phyloP scores from a whole-genome alignment of 192 early-diverging fungal genomes.

The Geranomyces michiganensis region DNA sequence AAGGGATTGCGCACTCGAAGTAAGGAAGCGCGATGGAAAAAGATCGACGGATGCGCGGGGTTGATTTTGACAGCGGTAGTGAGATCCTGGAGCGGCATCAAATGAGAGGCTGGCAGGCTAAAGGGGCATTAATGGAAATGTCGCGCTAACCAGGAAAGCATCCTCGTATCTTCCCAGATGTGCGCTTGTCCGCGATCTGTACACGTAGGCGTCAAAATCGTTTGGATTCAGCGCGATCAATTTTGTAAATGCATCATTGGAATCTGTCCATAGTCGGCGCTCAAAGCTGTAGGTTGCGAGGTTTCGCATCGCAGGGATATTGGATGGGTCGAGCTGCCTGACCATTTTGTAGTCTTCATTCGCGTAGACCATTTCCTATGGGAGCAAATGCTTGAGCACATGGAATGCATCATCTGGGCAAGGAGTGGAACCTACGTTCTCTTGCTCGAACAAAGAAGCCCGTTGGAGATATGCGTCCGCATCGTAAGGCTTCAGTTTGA shows the following conservation, averaged over 20 bases:
- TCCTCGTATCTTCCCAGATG: constrained; percentile 49
- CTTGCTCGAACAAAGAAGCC: constrained; percentile 54
- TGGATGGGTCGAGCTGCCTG: constrained; percentile 52
- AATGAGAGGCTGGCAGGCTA: constrained; percentile 6
- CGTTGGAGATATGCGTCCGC: constrained; percentile 56
- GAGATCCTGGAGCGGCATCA: constrained; percentile 39
- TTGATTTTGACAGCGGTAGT: constrained; percentile 48
- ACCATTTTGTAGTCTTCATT: constrained; percentile 61
- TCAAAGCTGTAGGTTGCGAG: constrained; percentile 55
- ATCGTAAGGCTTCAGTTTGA: constrained; percentile 53
- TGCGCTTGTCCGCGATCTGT: constrained; percentile 47
- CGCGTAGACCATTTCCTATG: constrained; percentile 54
- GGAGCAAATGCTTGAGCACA: background rate
- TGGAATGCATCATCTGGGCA: background rate
- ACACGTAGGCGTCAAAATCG: constrained; percentile 44
- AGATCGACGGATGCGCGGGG: constrained; percentile 44
- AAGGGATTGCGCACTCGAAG: constrained; percentile 44
- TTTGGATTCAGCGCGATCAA: constrained; percentile 46
- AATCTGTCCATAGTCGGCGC: constrained; percentile 54
- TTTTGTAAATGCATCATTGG: constrained; percentile 49
- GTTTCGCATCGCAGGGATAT: constrained; percentile 54
- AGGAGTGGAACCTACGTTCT: constrained; percentile 41
- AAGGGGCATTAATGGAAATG: background rate
- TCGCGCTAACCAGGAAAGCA: constrained; percentile 35
- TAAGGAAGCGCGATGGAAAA: constrained; percentile 54